phyloP scores from a whole-genome alignment of 805 yeast genomes.

The Candida sakaeoensis region DNA sequence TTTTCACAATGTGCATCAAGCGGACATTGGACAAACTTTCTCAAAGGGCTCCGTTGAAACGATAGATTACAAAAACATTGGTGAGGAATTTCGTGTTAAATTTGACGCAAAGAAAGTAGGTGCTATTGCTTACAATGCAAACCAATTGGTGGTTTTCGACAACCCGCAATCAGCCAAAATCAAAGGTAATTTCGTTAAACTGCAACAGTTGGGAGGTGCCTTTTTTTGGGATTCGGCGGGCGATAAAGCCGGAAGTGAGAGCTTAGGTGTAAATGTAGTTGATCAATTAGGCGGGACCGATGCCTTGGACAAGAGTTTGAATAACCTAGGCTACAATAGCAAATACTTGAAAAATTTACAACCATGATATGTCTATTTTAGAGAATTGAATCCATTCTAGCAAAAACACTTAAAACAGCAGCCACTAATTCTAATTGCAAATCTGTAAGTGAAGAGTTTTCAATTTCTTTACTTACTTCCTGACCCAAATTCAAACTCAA shows the following conservation, averaged over 20 bases:
- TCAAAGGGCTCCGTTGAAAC: constrained; percentile 37
- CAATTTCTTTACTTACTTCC: constrained; percentile 52
- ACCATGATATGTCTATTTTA: constrained; percentile 23
- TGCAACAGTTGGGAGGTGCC: constrained; percentile 66
- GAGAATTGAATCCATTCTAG: constrained; percentile 87
- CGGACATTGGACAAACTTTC: constrained; percentile 45
- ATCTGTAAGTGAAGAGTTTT: constrained; percentile 46
- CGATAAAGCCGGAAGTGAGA: constrained; percentile 18
- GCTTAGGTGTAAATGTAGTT: constrained; percentile 47
- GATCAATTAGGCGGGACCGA: constrained; percentile 27
- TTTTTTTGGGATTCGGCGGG: constrained; percentile 97
- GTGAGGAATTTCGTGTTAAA: constrained; percentile 38
- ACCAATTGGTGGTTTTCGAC: constrained; percentile 62
- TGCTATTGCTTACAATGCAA: constrained; percentile 23
- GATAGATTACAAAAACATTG: constrained; percentile 52
- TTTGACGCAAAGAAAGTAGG: constrained; percentile 46
- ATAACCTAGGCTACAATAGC: constrained; percentile 15
- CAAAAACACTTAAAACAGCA: constrained; percentile 84
- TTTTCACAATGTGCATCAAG: constrained; percentile 23
- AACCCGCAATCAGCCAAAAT: constrained; percentile 45
- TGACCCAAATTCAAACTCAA: constrained; percentile 66
- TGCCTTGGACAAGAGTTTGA: constrained; percentile 14
- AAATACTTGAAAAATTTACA: constrained; percentile 11
- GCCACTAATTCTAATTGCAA: constrained; percentile 85
- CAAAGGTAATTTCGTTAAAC: constrained; percentile 59